Evolutionary conservation across 371 early-diverging fungal species (phyloP).

Genomic region (Mortierella sp.): DNA sequence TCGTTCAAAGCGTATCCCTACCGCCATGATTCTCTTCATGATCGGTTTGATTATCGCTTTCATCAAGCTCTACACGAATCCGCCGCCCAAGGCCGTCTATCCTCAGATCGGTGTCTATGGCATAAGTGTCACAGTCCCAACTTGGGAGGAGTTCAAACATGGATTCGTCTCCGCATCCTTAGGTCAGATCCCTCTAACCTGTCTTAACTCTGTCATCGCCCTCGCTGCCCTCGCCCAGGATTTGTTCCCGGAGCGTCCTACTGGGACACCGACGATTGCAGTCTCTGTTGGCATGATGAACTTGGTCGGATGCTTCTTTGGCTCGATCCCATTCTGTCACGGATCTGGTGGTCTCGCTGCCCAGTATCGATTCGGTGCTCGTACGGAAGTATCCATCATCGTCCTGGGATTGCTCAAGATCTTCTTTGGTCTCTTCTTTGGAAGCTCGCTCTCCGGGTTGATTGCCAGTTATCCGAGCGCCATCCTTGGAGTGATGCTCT

Average conservation of each 20-base stretch:
- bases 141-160: slow-evolving; percentile 70
- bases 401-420: slow-evolving; percentile 83
- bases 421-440: slow-evolving; percentile 82
- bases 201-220: slow-evolving; percentile 87
- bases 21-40: slow-evolving; percentile 81
- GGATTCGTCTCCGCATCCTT: slow-evolving; percentile 85
- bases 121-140: slow-evolving; percentile 69
- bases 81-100: slow-evolving; percentile 39
- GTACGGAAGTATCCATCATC: slow-evolving; percentile 83
- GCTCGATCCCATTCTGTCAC: slow-evolving; percentile 87
- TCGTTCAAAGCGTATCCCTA: slow-evolving; percentile 68
- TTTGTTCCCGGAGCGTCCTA: slow-evolving; percentile 78
- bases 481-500: slow-evolving; percentile 88
- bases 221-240: slow-evolving; percentile 83
- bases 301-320: slow-evolving; percentile 86
- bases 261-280: slow-evolving; percentile 68
- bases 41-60: slow-evolving; percentile 80
- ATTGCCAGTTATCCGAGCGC: slow-evolving; percentile 79
- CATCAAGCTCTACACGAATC: slow-evolving; percentile 44
- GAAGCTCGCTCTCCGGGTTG: slow-evolving; percentile 78
- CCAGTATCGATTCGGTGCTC: slow-evolving; percentile 93
- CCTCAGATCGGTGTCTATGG: slow-evolving; percentile 71
- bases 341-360: slow-evolving; percentile 93
- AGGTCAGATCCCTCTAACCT: slow-evolving; percentile 91
- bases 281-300: slow-evolving; percentile 88